Percentiles rank a stretch among this genome's conserved stretches.
Conservation (phyloP, 805 yeast genomes). For the Wickerhamiella azymoides region DNA sequence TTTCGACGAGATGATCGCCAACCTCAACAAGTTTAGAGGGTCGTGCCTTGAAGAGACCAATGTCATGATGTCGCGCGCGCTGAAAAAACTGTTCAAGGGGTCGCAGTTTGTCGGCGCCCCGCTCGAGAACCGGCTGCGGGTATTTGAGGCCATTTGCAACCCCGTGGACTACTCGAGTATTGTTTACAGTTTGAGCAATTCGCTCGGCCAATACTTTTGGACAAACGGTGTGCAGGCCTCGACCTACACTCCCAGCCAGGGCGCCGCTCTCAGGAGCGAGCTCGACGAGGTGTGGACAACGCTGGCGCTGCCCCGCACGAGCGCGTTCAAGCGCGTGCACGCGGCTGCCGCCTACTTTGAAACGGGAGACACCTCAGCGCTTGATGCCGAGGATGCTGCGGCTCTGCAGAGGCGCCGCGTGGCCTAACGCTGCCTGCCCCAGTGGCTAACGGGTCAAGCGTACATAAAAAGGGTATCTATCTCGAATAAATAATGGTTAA, state of each 20-base stretch:
- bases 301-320: not conserved
- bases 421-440: too few relatives aligned
- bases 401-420: not conserved
- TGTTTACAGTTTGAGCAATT: constrained; percentile 19
- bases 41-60: constrained; percentile 10
- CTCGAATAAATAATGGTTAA: too few relatives aligned
- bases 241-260: constrained; percentile 27
- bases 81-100: constrained; percentile 9
- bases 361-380: not conserved
- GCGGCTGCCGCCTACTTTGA: constrained; percentile 4
- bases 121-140: constrained; percentile 17
- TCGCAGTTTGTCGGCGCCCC: constrained; percentile 7
- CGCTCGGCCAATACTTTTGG: constrained; percentile 28
- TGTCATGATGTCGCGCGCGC: constrained; percentile 2
- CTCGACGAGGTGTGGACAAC: constrained; percentile 23
- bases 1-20: not conserved
- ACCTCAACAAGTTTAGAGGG: not conserved
- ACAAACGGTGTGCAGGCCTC: constrained; percentile 29
- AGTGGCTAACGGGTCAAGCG: too few relatives aligned
- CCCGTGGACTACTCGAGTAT: constrained; percentile 22
- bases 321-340: not conserved
- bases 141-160: constrained; percentile 24
- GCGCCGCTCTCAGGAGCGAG: constrained; percentile 26
- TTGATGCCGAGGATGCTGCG: not conserved
- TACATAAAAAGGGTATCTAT: too few relatives aligned